Evolutionary conservation across 1,284 basidiomycete species (phyloP), one percentile per base, ranked within the genome.

Genomic region (Moesziomyces antarcticus): DNA sequence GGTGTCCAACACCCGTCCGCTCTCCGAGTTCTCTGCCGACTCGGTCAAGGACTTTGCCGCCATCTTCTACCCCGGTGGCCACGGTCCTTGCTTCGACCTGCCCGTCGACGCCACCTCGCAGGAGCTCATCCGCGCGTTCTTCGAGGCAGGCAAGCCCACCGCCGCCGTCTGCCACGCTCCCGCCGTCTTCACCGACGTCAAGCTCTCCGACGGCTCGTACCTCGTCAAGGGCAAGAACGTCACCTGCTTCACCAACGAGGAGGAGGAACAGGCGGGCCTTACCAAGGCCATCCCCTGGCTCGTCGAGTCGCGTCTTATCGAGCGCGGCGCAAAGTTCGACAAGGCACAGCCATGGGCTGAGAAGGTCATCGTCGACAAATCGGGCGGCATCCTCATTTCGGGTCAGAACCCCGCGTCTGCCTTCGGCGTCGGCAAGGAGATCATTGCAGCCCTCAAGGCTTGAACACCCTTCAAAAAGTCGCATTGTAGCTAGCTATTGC

Each of bases 41-140:
- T 66, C 58, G 27, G 56, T 58, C 16, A 44, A 25, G 3, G 74
- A 73, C n/a, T 93, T 91, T 78, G 89, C 88, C 57, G 92, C 89
- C 14, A 86, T 93, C 66, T 93, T 92, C 85, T 92, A 92, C 82
- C 87, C 91, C 53, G 92, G 92, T 46, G 92, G 86, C n/a, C 85
- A 85, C 65, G 80, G 85, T 54, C 77, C 74, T 5, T 65, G 62
- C 52, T 78, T 80, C 55, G 78, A 78, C 48, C 73, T 80, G 13
- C 78, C 78, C 45, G 62, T 77, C 40, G 71, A 78, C 58, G 24
- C 56, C 11, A 59, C 67, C 11, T 72, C 67, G 11, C 57, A 80
- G 49, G 57, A 48, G n/a, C 67, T 80, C 24, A 78, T 80, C 59
- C 46, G 46, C 20, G 56, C 44, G 5, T 78, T 81, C 64, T 81